Evolutionary conservation across 2,329 filamentous ascomycete genomes (phyloP), one percentile per base, ranked within the genome.

Genomic region (Microcera coccophila): DNA sequence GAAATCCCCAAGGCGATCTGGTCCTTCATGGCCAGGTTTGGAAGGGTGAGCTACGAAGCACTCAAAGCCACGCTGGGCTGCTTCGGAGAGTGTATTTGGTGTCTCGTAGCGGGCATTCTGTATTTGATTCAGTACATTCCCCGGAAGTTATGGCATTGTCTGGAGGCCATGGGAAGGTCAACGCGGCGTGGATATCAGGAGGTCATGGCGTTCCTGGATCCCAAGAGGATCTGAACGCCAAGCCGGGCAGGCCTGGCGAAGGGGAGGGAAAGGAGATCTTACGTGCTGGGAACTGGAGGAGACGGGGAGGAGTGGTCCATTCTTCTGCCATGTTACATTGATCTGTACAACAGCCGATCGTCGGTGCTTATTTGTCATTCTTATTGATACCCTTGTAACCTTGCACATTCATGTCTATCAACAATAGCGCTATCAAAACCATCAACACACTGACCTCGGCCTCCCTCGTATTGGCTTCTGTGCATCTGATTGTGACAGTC

Each of bases 151-250:
- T 61, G 62, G 55, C 52, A 57, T 20, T 63, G 67, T 2, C 2
- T 66, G 14, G 38, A 46, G 28, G 61, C 58, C 3, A 37, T 68
- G 14, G 64, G 60, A 3, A 49, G 48, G 2, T 64, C 61, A 2
- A 21, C 65, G 2, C 49, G 46, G 0, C 64, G 62, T 39, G 65
- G 52, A 0, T 60, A 58, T 16, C 52, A 66, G 32, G 68, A 71
- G 50, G 35, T 65, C 5, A 50, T 63, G 49, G 62, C 69, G 2
- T 67, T 56, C 51, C 28, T 66, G 9, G 54, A 69, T 33, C 67
- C 68, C 1, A 70, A 70, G 58, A 43, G 49, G 24, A 50, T 54
- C 49, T 58, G n/a, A 42, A 17, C 8, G 20, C 20, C 32, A 36
- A 32, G 37, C 24, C 35, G 15, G 15, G 17, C 17, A 22, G 19